Base-by-base conservation (phyloP, 495 filamentous ascomycete species). In the Cudoniella acicularis region DNA sequence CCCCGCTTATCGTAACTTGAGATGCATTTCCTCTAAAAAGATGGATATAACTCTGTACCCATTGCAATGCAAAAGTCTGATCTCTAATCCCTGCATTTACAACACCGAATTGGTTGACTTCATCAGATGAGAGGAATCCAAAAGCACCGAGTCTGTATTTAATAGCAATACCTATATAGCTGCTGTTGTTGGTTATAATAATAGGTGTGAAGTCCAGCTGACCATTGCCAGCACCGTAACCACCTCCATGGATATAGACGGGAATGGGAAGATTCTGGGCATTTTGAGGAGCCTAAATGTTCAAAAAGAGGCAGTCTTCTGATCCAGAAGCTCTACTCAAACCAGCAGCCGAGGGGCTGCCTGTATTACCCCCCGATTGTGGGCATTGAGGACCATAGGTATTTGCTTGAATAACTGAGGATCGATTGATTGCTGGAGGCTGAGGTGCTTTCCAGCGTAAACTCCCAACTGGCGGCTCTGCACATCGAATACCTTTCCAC, bases 41-140 rank as follows among this genome's bases (percentile, higher is more conserved):
- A 56, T 73, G 69, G 57, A 91, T 89, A 63, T 90, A 75, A 55
- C 82, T 76, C 57, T 88, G 79, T n/a, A 91, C 81, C 88, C 88
- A 91, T 57, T 89, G 68, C 18, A 91, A 72, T 8, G 85, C 87
- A 43, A 86, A 76, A 1, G 79, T 75, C 67, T 90, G 87, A 66
- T 91, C 89, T 26, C 78, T 69, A 4, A 91, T 74, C 0, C 83
- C 88, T 0, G 81, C 80, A 62, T 91, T 91, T 17, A 79, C 76
- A 6, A 71, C 75, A 2, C 85, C 85, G 25, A 48, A 23, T 21
- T 50, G 74, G 65, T 52, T 80, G 53, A 36, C 70, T 69, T 18
- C 76, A 70, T 23, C 78, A 75, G 4, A 76, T 71, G 3, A 74
- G 0, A 86, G 71, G 72, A 79, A 90, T 10, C 87, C 87, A 66